A percentile compares a stretch with the other conserved stretches of the same genome.
These are phyloP conservation scores for Monascus ruber DNA, from an alignment of 2,329 filamentous ascomycete species.

Conservation along the genomic window DNA sequence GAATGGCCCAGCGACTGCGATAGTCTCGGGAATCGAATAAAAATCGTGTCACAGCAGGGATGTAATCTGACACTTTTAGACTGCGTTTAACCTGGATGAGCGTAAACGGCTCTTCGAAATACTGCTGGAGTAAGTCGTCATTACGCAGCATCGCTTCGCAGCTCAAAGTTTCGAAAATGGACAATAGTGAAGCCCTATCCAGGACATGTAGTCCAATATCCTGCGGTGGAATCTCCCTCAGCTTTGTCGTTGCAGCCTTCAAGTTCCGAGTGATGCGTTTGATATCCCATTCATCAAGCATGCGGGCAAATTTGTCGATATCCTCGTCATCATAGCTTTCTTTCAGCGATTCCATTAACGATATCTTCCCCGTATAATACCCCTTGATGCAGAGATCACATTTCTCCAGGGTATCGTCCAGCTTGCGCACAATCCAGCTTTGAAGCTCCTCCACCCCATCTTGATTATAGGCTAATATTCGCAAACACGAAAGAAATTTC, in stretches of 20 bases:
- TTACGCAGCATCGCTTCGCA: slow-evolving; percentile 63
- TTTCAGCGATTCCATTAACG: slow-evolving; percentile 50
- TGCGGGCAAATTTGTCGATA: slow-evolving; percentile 40
- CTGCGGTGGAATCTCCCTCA: slow-evolving; percentile 40
- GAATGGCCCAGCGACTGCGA: slow-evolving; percentile 56
- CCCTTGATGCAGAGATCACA: slow-evolving; percentile 63
- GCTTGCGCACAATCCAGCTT: slow-evolving; percentile 45
- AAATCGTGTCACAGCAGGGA: slow-evolving; percentile 76
- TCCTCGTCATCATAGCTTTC: slow-evolving; percentile 42
- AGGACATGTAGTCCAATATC: slow-evolving; percentile 40
- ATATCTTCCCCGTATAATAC: slow-evolving; percentile 59
- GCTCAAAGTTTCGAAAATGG: slow-evolving; percentile 80
- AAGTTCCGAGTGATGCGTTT: slow-evolving; percentile 51
- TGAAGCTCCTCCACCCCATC: slow-evolving; percentile 50
- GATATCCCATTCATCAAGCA: slow-evolving; percentile 51
- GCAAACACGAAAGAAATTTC: slow-evolving; percentile 54
- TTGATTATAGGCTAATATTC: slow-evolving; percentile 56
- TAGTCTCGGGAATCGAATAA: slow-evolving; percentile 61
- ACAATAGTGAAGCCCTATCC: slow-evolving; percentile 55
- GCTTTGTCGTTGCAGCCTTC: slow-evolving; percentile 43
- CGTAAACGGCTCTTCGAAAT: slow-evolving; percentile 75
- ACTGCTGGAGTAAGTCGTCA: slow-evolving; percentile 39
- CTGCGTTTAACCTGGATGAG: slow-evolving; percentile 66
- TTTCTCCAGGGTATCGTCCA: slow-evolving; percentile 48
- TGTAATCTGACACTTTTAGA: slow-evolving; percentile 62